Conservation (phyloP, 768 basidiomycete genomes). For the Antrodiella citrinella region DNA sequence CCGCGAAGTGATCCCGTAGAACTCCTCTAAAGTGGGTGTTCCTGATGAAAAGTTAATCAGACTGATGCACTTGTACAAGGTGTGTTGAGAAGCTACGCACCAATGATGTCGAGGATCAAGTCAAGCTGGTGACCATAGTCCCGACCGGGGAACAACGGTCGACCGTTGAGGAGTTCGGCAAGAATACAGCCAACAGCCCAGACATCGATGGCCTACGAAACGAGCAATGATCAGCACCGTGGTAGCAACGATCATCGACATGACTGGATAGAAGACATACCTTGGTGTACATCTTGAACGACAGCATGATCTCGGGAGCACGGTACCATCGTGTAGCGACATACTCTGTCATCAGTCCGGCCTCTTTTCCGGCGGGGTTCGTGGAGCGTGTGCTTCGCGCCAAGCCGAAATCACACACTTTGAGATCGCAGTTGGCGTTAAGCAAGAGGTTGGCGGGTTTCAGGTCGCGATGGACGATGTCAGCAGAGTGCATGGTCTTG, state of each 20-base stretch:
- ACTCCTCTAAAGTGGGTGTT: constrained; percentile 85
- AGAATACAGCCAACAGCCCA: constrained; percentile 73
- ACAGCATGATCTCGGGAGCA: constrained; percentile 92
- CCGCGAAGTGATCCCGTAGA: constrained; percentile 80
- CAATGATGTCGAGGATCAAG: constrained; percentile 83
- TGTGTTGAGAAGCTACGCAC: constrained; percentile 22
- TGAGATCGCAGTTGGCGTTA: constrained; percentile 86
- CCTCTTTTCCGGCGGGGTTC: constrained; percentile 47
- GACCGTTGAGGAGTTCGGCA: constrained; percentile 75
- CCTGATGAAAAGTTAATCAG: constrained; percentile 25
- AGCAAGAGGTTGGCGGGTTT: constrained; percentile 86
- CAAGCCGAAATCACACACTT: constrained; percentile 85
- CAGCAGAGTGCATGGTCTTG: constrained; percentile 84
- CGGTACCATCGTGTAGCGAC: constrained; percentile 93
- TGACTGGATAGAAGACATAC: constrained; percentile 24
- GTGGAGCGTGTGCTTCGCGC: constrained; percentile 59
- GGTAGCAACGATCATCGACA: constrained; percentile 7
- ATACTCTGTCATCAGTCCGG: constrained; percentile 72
- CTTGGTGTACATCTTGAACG: constrained; percentile 85
- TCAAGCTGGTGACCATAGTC: constrained; percentile 85
- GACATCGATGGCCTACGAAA: constrained; percentile 52
- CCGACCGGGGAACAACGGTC: constrained; percentile 82
- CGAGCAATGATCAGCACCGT: background rate
- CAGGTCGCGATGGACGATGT: constrained; percentile 69
- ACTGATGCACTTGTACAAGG: background rate